These are phyloP conservation scores for Silene latifolia DNA, from an alignment of 148 eudicot genomes.

Conservation along the genomic window DNA sequence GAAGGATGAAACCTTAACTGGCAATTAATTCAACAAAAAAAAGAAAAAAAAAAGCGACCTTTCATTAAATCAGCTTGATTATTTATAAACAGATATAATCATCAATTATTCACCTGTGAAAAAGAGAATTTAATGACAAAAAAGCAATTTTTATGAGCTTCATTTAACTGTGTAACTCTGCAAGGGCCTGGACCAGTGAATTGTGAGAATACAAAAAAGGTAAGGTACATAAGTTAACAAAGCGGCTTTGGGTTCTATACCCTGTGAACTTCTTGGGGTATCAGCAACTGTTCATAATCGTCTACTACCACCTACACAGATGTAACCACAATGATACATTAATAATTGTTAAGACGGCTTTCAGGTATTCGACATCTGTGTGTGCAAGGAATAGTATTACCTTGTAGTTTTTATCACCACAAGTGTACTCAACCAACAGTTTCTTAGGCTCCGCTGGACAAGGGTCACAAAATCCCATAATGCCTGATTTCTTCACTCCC, in stretches of 20 bases:
- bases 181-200: neutral
- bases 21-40: neutral
- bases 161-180: neutral
- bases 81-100: slow-evolving; percentile 23
- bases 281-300: slow-evolving; percentile 53
- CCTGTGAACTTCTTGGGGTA: slow-evolving; percentile 64
- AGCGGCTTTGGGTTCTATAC: slow-evolving; percentile 17
- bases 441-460: slow-evolving; percentile 86
- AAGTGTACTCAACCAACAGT: slow-evolving; percentile 64
- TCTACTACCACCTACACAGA: slow-evolving; percentile 55
- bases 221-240: neutral
- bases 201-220: neutral
- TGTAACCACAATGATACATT: neutral
- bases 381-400: slow-evolving; percentile 28
- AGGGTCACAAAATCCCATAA: slow-evolving; percentile 98
- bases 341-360: neutral
- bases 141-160: slow-evolving; percentile 1
- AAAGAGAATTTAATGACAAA: neutral
- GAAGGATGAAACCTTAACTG: neutral
- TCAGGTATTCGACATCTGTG: neutral
- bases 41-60: neutral
- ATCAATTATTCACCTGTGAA: slow-evolving; percentile 4
- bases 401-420: slow-evolving; percentile 45
- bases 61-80: slow-evolving; percentile 4
- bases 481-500: slow-evolving; percentile 95